phyloP scores from a whole-genome alignment of 441 rosid genomes.

The Codiaeum variegatum region DNA sequence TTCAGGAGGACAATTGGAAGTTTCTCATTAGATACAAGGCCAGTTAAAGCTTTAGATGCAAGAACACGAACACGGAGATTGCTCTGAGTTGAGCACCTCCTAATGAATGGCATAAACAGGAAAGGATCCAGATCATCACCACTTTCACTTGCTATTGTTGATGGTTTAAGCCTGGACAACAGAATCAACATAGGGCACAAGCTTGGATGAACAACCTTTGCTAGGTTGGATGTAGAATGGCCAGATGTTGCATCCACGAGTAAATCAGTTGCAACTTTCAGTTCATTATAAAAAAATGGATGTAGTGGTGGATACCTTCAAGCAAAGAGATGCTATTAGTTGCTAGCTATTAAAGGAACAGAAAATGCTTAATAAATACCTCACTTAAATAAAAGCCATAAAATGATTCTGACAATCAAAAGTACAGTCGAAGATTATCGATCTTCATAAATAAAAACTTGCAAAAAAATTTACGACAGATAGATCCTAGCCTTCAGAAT shows the following conservation, averaged over 20 bases:
- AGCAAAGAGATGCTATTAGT: constrained; percentile 21
- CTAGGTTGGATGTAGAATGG: constrained; percentile 56
- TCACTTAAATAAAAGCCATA: not conserved
- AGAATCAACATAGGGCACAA: constrained; percentile 92
- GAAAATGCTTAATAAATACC: not conserved
- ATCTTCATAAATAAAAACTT: constrained; percentile 4
- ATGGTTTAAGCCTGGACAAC: constrained; percentile 93
- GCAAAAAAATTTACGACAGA: not conserved
- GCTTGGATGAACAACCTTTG: constrained; percentile 86
- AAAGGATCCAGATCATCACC: constrained; percentile 94
- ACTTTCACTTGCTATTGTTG: constrained; percentile 77
- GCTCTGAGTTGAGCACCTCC: constrained; percentile 87
- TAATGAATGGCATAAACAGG: constrained; percentile 85
- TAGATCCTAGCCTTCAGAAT: not conserved
- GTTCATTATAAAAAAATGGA: constrained; percentile 73
- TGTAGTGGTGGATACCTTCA: constrained; percentile 86
- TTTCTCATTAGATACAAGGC: constrained; percentile 92
- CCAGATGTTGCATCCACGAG: constrained; percentile 47
- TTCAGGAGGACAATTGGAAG: constrained; percentile 52
- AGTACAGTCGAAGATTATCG: not conserved
- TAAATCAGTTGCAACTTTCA: constrained; percentile 69
- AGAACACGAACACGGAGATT: constrained; percentile 83
- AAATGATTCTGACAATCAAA: not conserved
- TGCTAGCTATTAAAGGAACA: constrained; percentile 2
- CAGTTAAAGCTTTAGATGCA: constrained; percentile 91